These are phyloP conservation scores for Paecilomyces formosus DNA, from an alignment of 2,329 filamentous ascomycete genomes.

Conservation along the genomic window DNA sequence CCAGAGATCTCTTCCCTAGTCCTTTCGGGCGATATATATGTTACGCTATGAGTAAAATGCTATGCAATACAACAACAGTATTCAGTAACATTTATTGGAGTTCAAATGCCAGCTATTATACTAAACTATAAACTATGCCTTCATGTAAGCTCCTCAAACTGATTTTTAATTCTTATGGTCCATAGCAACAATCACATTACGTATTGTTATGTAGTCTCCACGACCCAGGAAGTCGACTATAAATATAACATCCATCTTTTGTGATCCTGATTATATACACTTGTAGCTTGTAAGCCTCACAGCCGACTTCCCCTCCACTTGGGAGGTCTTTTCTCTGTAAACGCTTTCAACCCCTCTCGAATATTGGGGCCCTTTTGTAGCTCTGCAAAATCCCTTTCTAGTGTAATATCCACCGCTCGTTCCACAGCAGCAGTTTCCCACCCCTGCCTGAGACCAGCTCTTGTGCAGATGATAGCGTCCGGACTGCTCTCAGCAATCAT, in stretches of 20 bases:
- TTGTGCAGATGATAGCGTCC: slow-evolving; percentile 60
- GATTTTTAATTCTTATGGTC: too few relatives aligned
- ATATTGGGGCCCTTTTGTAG: slow-evolving; percentile 60
- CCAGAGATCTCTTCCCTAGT: neutral
- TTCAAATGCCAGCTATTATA: too few relatives aligned
- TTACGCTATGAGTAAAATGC: too few relatives aligned
- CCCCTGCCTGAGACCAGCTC: slow-evolving; percentile 58
- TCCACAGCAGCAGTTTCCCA: slow-evolving; percentile 59
- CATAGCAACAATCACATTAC: too few relatives aligned
- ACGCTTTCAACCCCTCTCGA: slow-evolving; percentile 62
- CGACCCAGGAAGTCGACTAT: too few relatives aligned
- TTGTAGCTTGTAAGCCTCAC: neutral
- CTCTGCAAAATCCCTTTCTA: slow-evolving; percentile 47
- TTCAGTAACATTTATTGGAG: too few relatives aligned
- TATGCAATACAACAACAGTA: too few relatives aligned
- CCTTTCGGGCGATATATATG: neutral
- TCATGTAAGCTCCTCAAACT: too few relatives aligned
- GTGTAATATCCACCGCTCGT: slow-evolving; percentile 48
- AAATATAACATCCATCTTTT: too few relatives aligned
- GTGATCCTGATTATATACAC: neutral
- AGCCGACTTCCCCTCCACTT: slow-evolving; percentile 39
- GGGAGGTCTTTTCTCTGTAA: slow-evolving; percentile 62
- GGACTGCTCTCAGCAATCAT: slow-evolving; percentile 57
- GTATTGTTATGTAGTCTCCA: too few relatives aligned
- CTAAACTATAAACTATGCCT: too few relatives aligned